These are phyloP conservation scores for Candolleomyces aberdarensis DNA, from an alignment of 768 basidiomycete genomes.

Conservation along the genomic window DNA sequence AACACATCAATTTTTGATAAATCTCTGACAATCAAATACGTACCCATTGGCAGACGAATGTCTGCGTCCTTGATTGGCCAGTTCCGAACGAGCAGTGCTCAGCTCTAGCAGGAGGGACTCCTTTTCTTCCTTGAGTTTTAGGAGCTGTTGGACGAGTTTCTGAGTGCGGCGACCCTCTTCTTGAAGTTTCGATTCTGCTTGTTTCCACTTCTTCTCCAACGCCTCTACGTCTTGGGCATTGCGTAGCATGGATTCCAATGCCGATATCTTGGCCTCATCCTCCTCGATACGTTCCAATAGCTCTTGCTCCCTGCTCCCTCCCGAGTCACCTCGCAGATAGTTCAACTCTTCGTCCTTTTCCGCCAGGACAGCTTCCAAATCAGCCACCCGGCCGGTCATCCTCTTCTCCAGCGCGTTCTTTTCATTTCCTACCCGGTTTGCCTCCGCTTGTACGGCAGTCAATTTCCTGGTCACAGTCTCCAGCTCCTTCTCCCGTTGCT, in stretches of 20 bases:
- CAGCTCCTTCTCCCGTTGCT: conserved; percentile 45
- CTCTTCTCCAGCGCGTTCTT: conserved; percentile 51
- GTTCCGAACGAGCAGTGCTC: conserved; percentile 31
- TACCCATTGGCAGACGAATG: conserved; percentile 19
- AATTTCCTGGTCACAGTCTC: conserved; percentile 43
- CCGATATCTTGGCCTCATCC: conserved; percentile 63
- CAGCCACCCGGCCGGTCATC: conserved; percentile 39
- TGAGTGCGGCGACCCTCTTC: conserved; percentile 38
- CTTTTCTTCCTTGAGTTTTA: conserved; percentile 51
- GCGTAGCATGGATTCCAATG: conserved; percentile 48
- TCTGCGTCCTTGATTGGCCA: conserved; percentile 22
- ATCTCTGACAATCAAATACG: not conserved
- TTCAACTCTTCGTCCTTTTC: conserved; percentile 61
- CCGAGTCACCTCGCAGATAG: conserved; percentile 37
- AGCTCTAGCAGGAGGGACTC: conserved; percentile 45
- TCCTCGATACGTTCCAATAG: conserved; percentile 67
- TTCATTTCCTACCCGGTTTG: conserved; percentile 57
- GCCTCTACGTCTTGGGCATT: conserved; percentile 35
- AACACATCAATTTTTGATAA: not conserved
- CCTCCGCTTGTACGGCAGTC: conserved; percentile 42
- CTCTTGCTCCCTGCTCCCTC: conserved; percentile 54
- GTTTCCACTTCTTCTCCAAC: conserved; percentile 39
- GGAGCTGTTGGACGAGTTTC: conserved; percentile 39
- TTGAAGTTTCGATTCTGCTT: conserved; percentile 36
- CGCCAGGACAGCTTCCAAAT: conserved; percentile 41